Percentiles rank a stretch among this genome's conserved stretches.
Evolutionary conservation across 2,329 filamentous ascomycete genomes (phyloP).

Genomic region (Pseudopyricularia cyperi): DNA sequence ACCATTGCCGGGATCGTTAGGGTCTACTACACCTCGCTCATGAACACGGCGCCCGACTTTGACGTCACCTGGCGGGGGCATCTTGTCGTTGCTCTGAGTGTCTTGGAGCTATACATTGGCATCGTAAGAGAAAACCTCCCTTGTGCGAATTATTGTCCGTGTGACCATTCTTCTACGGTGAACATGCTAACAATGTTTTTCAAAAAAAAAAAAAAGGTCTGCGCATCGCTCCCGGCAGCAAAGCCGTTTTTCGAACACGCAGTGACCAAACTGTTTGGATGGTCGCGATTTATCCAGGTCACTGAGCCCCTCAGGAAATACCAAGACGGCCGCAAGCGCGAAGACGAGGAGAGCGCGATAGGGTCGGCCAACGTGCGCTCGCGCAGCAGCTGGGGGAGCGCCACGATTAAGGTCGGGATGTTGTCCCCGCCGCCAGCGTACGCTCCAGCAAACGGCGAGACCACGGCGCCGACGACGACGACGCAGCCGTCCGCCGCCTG

Average conservation of each 20-base stretch:
- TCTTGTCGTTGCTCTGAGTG: conserved; percentile 19
- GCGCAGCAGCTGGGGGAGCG: background rate
- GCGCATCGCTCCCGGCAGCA: conserved; percentile 28
- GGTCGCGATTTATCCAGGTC: background rate
- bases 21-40: conserved; percentile 20
- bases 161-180: background rate
- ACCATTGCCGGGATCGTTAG: conserved; percentile 22
- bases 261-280: conserved; percentile 16
- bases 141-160: background rate
- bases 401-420: background rate
- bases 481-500: background rate
- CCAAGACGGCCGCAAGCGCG: background rate
- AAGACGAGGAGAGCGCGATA: background rate
- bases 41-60: conserved; percentile 12
- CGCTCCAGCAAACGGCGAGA: background rate
- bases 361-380: background rate
- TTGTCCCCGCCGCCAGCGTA: background rate
- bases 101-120: conserved; percentile 27
- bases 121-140: conserved; percentile 18
- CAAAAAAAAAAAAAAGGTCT: conserved; percentile 18
- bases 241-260: conserved; percentile 28
- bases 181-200: background rate
- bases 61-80: conserved; percentile 24
- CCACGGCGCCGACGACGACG: too few species aligned
- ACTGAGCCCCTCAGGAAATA: conserved; percentile 7